phyloP scores from a whole-genome alignment of 352 stramenopile species.

The Pythium rhizo-oryzae region DNA sequence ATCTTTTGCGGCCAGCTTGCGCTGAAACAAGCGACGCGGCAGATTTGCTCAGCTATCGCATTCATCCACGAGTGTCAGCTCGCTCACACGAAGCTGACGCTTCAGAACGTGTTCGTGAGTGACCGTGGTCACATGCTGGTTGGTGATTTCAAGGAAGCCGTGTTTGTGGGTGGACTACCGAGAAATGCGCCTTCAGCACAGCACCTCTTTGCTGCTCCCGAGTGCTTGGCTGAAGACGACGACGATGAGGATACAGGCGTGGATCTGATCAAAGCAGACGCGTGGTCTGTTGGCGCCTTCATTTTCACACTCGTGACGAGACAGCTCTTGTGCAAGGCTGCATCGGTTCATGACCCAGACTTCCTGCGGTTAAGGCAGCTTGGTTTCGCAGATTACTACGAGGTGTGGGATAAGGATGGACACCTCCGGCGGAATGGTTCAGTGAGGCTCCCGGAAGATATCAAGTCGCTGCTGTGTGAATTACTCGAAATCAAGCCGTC shows the following conservation, averaged over 20 bases:
- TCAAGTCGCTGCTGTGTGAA: slow-evolving; percentile 14
- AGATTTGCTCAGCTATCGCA: slow-evolving; percentile 20
- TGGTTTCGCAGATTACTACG: slow-evolving; percentile 18
- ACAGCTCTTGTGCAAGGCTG: slow-evolving; percentile 3
- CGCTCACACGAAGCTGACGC: slow-evolving; percentile 23
- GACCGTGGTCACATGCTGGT: slow-evolving; percentile 24
- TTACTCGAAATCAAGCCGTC: slow-evolving; percentile 13
- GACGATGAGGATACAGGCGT: neutral
- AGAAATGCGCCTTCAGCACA: neutral
- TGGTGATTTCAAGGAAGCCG: slow-evolving; percentile 28
- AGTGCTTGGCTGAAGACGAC: slow-evolving; percentile 2
- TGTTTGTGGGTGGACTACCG: slow-evolving; percentile 6
- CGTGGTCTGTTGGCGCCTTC: slow-evolving; percentile 31
- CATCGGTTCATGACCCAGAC: neutral
- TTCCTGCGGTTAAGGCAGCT: slow-evolving; percentile 13
- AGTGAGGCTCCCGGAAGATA: slow-evolving; percentile 10
- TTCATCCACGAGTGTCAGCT: slow-evolving; percentile 25
- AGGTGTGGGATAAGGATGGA: slow-evolving; percentile 1
- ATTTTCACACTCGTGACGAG: slow-evolving; percentile 29
- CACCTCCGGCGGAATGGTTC: neutral
- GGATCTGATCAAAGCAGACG: slow-evolving; percentile 29
- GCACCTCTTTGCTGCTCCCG: slow-evolving; percentile 23
- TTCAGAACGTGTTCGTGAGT: slow-evolving; percentile 27
- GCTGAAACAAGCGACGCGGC: slow-evolving; percentile 4
- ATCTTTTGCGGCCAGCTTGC: slow-evolving; percentile 13